These are phyloP conservation scores for Lipomyces oligophaga DNA, from an alignment of 805 yeast genomes.

Conservation along the genomic window DNA sequence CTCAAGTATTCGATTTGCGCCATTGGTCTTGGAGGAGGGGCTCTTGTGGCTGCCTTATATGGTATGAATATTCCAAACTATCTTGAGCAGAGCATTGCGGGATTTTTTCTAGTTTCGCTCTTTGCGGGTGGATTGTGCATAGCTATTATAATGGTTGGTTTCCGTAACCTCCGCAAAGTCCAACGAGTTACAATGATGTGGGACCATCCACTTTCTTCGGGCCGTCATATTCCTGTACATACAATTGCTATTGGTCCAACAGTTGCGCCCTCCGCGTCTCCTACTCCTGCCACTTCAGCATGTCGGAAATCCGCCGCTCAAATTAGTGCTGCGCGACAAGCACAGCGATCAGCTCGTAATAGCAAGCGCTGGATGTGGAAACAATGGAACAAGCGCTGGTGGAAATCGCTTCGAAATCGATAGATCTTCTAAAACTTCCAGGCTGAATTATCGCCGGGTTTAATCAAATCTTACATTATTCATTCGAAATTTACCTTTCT, in stretches of 20 bases:
- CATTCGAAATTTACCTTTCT: too few species aligned
- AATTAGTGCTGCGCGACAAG: not conserved
- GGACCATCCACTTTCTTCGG: slow-evolving; percentile 10
- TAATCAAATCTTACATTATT: too few species aligned
- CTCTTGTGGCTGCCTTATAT: slow-evolving; percentile 79
- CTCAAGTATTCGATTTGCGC: slow-evolving; percentile 78
- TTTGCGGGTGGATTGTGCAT: slow-evolving; percentile 45
- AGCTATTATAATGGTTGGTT: slow-evolving; percentile 50
- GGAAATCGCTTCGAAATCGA: too few species aligned
- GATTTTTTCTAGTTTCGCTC: slow-evolving; percentile 53
- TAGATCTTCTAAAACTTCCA: too few species aligned
- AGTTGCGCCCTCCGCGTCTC: not conserved
- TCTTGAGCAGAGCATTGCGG: slow-evolving; percentile 74
- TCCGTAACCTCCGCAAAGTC: slow-evolving; percentile 56
- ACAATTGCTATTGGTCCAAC: too few species aligned
- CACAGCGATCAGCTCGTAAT: too few species aligned
- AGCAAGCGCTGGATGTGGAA: too few species aligned
- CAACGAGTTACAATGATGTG: slow-evolving; percentile 72
- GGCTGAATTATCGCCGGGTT: too few species aligned
- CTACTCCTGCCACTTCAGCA: too few species aligned
- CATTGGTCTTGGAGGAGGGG: slow-evolving; percentile 72
- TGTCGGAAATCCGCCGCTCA: not conserved
- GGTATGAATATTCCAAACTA: slow-evolving; percentile 96
- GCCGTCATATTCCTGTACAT: too few species aligned
- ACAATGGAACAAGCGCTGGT: too few species aligned